Evolutionary conservation across 2,329 filamentous ascomycete species (phyloP).

Genomic region (Ophiostoma tasmaniense): DNA sequence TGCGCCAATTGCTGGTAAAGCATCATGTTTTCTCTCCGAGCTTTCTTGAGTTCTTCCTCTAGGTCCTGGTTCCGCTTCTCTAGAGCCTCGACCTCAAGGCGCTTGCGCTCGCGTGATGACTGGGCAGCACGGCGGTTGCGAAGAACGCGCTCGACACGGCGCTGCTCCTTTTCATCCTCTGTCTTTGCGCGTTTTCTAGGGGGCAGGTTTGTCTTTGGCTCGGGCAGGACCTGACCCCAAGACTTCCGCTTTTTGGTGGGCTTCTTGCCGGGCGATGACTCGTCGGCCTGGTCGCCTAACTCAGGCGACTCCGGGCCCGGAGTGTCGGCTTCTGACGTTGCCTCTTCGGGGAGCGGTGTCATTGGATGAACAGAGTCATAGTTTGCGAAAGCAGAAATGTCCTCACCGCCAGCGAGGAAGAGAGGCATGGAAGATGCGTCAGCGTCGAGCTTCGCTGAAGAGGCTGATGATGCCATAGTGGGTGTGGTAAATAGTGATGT

Average conservation of each 20-base stretch:
- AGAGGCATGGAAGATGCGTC: neutral
- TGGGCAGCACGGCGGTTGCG: slow-evolving; percentile 93
- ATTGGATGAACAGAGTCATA: neutral
- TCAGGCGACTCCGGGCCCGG: neutral
- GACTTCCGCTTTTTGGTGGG: slow-evolving; percentile 90
- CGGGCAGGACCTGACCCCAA: slow-evolving; percentile 93
- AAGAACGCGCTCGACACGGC: slow-evolving; percentile 92
- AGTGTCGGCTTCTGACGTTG: neutral
- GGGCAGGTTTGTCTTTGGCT: slow-evolving; percentile 92
- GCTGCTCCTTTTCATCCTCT: slow-evolving; percentile 97
- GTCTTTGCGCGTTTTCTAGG: slow-evolving; percentile 97
- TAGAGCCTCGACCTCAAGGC: slow-evolving; percentile 76
- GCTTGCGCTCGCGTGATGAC: slow-evolving; percentile 90
- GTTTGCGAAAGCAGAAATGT: neutral
- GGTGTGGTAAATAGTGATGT: slow-evolving; percentile 30
- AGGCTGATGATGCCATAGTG: slow-evolving; percentile 41
- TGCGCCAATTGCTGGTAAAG: slow-evolving; percentile 43
- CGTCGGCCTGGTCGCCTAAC: slow-evolving; percentile 15
- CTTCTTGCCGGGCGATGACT: slow-evolving; percentile 52
- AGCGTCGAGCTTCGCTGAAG: slow-evolving; percentile 12
- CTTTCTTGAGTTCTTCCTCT: slow-evolving; percentile 44
- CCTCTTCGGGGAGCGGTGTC: slow-evolving; percentile 10
- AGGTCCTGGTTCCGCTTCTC: slow-evolving; percentile 67
- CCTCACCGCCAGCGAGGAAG: neutral
- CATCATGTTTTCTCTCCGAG: slow-evolving; percentile 34